Evolutionary conservation across 2,329 filamentous ascomycete genomes (phyloP).

Genomic region (Monilinia polystroma): DNA sequence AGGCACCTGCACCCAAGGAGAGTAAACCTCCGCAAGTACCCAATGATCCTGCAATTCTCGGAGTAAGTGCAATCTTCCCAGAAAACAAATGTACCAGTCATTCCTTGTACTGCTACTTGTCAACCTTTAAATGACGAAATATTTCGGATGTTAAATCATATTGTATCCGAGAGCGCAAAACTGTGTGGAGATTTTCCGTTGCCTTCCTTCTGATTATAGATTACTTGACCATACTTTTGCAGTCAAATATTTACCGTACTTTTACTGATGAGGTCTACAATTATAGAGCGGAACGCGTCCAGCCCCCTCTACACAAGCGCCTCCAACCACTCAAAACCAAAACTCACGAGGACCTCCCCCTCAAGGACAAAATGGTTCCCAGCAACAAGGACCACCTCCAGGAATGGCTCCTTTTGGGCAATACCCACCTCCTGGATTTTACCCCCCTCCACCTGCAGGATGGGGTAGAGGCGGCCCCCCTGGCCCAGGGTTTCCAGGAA

Average conservation of each 20-base stretch:
- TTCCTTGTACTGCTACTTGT: not conserved
- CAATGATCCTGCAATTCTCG: constrained; percentile 93
- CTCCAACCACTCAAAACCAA: constrained; percentile 29
- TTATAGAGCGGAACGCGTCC: constrained; percentile 48
- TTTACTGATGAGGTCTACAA: constrained; percentile 31
- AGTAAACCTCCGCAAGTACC: constrained; percentile 76
- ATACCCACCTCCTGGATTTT: constrained; percentile 42
- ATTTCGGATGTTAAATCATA: constrained; percentile 96
- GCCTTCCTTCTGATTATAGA: constrained; percentile 94
- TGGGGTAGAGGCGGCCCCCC: constrained; percentile 57
- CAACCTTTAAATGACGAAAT: constrained; percentile 72
- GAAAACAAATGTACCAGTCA: constrained; percentile 22
- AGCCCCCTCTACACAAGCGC: constrained; percentile 23
- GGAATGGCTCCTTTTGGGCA: constrained; percentile 42
- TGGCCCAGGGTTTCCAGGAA: constrained; percentile 67
- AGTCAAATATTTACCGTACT: constrained; percentile 30
- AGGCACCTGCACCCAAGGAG: constrained; percentile 71
- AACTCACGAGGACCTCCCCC: constrained; percentile 25
- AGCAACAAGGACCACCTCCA: constrained; percentile 25
- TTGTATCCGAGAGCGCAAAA: constrained; percentile 90
- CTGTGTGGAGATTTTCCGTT: constrained; percentile 97
- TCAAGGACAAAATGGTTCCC: constrained; percentile 28
- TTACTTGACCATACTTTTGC: not conserved
- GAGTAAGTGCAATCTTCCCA: constrained; percentile 65
- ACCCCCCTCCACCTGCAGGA: constrained; percentile 46